phyloP scores from a whole-genome alignment of 192 early-diverging fungal species.

The Coemansia sp. region DNA sequence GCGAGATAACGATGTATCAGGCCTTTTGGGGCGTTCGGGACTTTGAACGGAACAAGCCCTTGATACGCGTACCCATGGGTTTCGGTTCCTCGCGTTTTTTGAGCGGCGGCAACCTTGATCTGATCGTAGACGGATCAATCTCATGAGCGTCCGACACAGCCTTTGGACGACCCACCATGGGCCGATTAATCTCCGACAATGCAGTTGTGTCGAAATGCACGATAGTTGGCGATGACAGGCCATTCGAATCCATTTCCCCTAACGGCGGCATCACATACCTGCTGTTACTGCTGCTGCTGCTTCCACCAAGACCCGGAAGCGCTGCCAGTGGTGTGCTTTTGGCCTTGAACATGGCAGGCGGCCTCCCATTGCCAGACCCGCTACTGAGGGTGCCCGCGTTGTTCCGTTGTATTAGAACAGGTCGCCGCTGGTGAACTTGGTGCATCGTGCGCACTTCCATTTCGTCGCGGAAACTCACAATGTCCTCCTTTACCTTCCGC shows the following conservation, averaged over 20 bases:
- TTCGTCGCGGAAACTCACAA: slow-evolving; percentile 35
- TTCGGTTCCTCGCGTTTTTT: slow-evolving; percentile 29
- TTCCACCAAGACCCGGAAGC: background rate
- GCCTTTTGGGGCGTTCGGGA: slow-evolving; percentile 25
- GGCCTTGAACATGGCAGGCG: slow-evolving; percentile 17
- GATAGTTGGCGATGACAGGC: slow-evolving; percentile 19
- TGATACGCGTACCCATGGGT: slow-evolving; percentile 41
- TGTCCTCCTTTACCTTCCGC: slow-evolving; percentile 37
- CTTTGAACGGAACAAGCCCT: slow-evolving; percentile 44
- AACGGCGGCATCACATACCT: background rate
- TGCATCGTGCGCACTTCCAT: slow-evolving; percentile 40
- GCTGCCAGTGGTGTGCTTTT: slow-evolving; percentile 20
- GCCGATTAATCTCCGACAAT: background rate
- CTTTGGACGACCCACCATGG: background rate
- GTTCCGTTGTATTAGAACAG: background rate
- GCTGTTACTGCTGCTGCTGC: background rate
- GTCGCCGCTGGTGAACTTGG: slow-evolving; percentile 44
- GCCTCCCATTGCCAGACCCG: background rate
- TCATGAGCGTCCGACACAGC: background rate
- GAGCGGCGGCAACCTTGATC: slow-evolving; percentile 29
- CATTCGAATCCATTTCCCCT: background rate
- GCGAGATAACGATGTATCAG: background rate
- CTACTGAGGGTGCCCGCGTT: background rate
- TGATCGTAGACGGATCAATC: slow-evolving; percentile 26
- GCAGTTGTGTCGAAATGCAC: slow-evolving; percentile 22